phyloP scores from a whole-genome alignment of 139 green algal species.

The Chlorokybus atmophyticus region DNA sequence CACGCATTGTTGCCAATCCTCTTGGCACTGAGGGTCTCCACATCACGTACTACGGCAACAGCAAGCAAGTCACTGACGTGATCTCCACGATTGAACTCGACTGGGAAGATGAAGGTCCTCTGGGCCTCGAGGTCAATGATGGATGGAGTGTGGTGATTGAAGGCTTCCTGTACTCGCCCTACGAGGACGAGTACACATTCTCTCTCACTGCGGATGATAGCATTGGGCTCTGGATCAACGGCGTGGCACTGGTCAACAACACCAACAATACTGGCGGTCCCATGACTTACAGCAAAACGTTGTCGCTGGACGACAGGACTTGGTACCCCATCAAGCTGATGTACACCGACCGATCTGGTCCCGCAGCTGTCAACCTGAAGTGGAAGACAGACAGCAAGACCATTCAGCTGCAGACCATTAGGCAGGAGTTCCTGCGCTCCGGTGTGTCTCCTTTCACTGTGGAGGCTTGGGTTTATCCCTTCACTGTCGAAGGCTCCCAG shows the following conservation, averaged over 20 bases:
- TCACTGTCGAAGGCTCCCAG: conserved; percentile 3
- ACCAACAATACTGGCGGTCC: conserved; percentile 7
- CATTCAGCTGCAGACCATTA: too few species aligned
- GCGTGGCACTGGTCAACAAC: conserved; percentile 7
- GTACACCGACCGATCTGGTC: conserved; percentile 15
- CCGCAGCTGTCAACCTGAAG: conserved; percentile 5
- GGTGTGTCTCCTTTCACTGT: conserved; percentile 9
- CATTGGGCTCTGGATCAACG: conserved; percentile 4
- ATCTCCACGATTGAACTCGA: background rate
- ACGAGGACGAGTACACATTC: conserved; percentile 8
- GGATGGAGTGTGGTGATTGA: conserved; percentile 1
- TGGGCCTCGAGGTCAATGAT: background rate
- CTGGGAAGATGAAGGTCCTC: too few species aligned
- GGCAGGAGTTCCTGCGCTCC: too few species aligned
- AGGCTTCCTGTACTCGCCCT: conserved; percentile 16
- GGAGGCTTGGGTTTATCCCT: conserved; percentile 14
- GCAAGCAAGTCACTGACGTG: background rate
- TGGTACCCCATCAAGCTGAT: conserved; percentile 14
- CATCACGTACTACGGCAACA: conserved; percentile 1
- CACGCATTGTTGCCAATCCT: background rate
- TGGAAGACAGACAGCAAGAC: too few species aligned
- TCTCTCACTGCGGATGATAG: conserved; percentile 10
- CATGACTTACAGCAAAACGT: too few species aligned
- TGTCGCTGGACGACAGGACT: background rate
- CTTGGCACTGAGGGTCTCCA: conserved; percentile 1